These are phyloP conservation scores for Hericium rajendrae DNA, from an alignment of 768 basidiomycete species.

Conservation along the genomic window DNA sequence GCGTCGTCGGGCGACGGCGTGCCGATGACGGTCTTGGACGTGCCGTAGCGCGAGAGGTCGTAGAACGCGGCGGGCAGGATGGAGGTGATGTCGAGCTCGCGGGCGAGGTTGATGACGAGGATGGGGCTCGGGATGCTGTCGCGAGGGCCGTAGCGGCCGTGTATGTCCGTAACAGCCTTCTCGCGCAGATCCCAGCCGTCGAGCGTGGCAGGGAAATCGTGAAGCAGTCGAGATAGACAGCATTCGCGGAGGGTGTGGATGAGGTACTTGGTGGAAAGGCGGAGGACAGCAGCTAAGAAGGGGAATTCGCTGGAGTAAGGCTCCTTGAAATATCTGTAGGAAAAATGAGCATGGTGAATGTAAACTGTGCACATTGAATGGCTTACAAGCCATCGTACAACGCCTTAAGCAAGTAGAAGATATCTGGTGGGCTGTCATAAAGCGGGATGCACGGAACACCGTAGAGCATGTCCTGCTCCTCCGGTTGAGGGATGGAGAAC, in stretches of 20 bases:
- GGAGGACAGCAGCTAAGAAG: slow-evolving; percentile 51
- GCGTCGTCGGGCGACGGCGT: slow-evolving; percentile 19
- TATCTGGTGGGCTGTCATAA: slow-evolving; percentile 57
- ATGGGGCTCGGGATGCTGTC: slow-evolving; percentile 57
- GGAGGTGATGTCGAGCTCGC: slow-evolving; percentile 46
- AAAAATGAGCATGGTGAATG: not conserved
- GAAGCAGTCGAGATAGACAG: slow-evolving; percentile 47
- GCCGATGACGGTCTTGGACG: slow-evolving; percentile 56
- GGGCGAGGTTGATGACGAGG: slow-evolving; percentile 58
- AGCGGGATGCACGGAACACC: slow-evolving; percentile 44
- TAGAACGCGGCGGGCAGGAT: slow-evolving; percentile 67
- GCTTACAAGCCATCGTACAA: slow-evolving; percentile 72
- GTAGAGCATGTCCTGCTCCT: slow-evolving; percentile 40
- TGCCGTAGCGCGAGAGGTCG: slow-evolving; percentile 64
- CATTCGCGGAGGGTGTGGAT: slow-evolving; percentile 55
- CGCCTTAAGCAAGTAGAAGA: slow-evolving; percentile 55
- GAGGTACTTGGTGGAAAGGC: slow-evolving; percentile 68
- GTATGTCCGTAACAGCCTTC: slow-evolving; percentile 36
- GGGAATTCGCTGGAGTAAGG: slow-evolving; percentile 47
- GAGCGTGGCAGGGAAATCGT: slow-evolving; percentile 63
- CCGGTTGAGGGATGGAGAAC: slow-evolving; percentile 55
- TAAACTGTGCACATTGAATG: slow-evolving; percentile 2
- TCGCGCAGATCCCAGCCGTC: slow-evolving; percentile 64
- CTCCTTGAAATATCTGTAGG: slow-evolving; percentile 44
- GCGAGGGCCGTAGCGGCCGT: slow-evolving; percentile 49